Conservation (phyloP, 495 filamentous ascomycete genomes). For the Hypoxylon cercidicola region DNA sequence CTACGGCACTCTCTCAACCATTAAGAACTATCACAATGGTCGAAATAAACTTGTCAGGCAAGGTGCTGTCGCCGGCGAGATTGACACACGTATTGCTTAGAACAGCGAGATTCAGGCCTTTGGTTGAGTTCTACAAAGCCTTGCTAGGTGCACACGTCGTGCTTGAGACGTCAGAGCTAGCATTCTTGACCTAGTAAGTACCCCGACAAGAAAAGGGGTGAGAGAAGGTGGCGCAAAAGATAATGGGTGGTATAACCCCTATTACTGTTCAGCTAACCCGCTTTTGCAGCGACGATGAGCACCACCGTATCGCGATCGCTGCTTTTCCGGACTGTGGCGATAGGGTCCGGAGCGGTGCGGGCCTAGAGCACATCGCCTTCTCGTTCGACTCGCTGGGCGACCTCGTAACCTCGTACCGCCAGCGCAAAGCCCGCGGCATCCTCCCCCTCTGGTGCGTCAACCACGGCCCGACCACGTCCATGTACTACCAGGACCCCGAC, state of each 20-base stretch:
- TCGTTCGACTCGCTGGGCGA: slow-evolving; percentile 45
- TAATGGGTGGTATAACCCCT: no score
- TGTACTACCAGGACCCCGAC: slow-evolving; percentile 61
- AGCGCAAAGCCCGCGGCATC: slow-evolving; percentile 50
- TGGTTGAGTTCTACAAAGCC: slow-evolving; percentile 50
- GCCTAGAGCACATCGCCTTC: slow-evolving; percentile 56
- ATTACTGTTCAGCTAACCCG: no score
- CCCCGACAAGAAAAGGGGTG: no score
- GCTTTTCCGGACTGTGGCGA: slow-evolving; percentile 36
- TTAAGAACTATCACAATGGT: slow-evolving; percentile 24
- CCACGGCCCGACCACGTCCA: slow-evolving; percentile 55
- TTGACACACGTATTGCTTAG: slow-evolving; percentile 46
- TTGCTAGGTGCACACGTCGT: slow-evolving; percentile 47
- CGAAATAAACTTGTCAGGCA: slow-evolving; percentile 18
- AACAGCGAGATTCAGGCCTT: slow-evolving; percentile 38
- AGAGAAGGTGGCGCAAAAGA: no score
- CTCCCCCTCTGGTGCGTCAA: slow-evolving; percentile 56
- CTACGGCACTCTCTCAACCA: no score
- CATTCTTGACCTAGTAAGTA: slow-evolving; percentile 51
- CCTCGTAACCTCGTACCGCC: slow-evolving; percentile 46
- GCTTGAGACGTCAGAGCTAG: slow-evolving; percentile 28
- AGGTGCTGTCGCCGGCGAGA: slow-evolving; percentile 37
- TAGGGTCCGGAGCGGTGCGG: slow-evolving; percentile 36
- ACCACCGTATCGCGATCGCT: slow-evolving; percentile 58
- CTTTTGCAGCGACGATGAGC: slow-evolving; percentile 50